Base-by-base conservation (phyloP, 345 rosid species). In the Excoecaria cochinchinensis region DNA sequence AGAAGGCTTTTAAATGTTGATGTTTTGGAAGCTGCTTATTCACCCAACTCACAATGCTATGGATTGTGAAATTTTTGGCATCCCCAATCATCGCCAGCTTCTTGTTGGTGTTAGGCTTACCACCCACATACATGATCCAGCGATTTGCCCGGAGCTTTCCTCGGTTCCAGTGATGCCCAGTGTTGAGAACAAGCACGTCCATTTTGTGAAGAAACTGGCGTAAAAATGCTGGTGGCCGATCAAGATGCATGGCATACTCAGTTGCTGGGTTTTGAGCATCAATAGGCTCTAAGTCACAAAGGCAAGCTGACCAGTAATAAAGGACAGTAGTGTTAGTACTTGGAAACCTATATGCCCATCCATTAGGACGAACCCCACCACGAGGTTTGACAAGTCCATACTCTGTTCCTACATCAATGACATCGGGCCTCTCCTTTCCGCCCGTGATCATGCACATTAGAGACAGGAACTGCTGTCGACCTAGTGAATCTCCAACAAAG, bases 401-500 rank as follows among this genome's bases (percentile, higher is more conserved):
- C 72, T 92, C 86, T 53, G 31, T 51, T 62, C 93, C 95, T 59
- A 90, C 93, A 36, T 90, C 93, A 19, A 74, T 44, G 60, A 90
- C 92, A 64, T 89, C 81, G 13, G 1, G 64, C 42, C 80, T 85
- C 66, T 83, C 73, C 73, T 82, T 76, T 60, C 97, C 91, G 74
- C 88, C 89, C 0, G 91, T 84, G 80, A 87, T 80, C 97, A 92
- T 92, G 86, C 97, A 92, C 91, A 92, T 86, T 69, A 92, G 78
- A 60, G 95, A 92, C 76, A 85, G 97, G 78, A 89, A 92, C 76
- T 92, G 93, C 79, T 90, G 97, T 75, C 97, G 80, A 48, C 95
- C 97, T 72, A 92, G 72, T 57, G 97, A 92, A 82, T 92, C 95
- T 84, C 97, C 97, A 64, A 92, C 90, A 85, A 90, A 90, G 66